Evolutionary conservation across 176 grass and related monocot species (phyloP), one percentile per base, ranked within the genome.

Genomic region (Rhynchospora breviuscula): DNA sequence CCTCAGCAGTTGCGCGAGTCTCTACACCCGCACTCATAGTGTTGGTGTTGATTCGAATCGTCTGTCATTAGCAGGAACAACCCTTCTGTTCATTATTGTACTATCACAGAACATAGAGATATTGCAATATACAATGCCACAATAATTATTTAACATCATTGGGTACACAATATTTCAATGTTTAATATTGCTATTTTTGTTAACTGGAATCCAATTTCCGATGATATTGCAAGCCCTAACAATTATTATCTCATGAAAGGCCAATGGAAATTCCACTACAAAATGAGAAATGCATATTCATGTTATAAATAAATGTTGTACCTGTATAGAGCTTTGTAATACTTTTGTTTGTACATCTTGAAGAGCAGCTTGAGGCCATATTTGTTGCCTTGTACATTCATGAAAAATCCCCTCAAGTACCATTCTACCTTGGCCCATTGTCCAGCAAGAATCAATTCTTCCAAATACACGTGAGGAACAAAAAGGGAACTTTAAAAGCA

Each of bases 271-370:
- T 29, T 3, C 21, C 11, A 63, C 61, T 18, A 29, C 23, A 3
- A 64, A 29, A 64, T 59, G 5, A 64, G 25, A 64, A 63, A 4
- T 9, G 13, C 10, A 19, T 26, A 65, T 25, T 65, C 4, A 29
- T 13, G 3, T 31, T 65, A 29, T 29, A 29, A 65, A 29, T 65
- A 65, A 29, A 29, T 31, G 11, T 31, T 23, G 10, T 87, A 87
- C 86, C 79, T 84, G 62, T 66, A 65, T 19, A 87, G 21, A 65
- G 86, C 80, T 68, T 87, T 80, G 1, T 44, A 49, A 59, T 78
- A 87, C 56, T 83, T 84, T 51, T 78, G 79, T 25, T 87, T 87
- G 64, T 70, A 47, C 54, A 79, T 78, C 64, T 79, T 69, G 46
- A 87, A 84, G 59, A 87, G 33, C 19, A 87, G 64, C 59, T 79